phyloP scores from a whole-genome alignment of 2,329 filamentous ascomycete genomes.

The Colletotrichum tabaci region DNA sequence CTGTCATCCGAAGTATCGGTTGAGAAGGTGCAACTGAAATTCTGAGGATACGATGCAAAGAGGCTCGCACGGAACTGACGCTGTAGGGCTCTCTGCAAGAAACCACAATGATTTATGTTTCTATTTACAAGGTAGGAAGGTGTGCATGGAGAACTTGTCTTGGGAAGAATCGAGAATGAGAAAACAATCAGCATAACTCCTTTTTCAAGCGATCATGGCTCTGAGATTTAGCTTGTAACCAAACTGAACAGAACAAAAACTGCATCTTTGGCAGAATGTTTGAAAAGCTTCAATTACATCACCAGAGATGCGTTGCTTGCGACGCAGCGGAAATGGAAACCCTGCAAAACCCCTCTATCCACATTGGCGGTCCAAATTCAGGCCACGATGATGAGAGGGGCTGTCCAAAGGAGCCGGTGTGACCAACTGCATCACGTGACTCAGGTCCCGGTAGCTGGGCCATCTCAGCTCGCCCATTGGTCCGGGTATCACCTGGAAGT shows the following conservation, averaged over 20 bases:
- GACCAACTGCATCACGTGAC: conserved; percentile 34
- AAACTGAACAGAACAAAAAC: neutral
- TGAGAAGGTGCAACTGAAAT: neutral
- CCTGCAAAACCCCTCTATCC: conserved; percentile 30
- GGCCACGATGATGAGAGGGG: conserved; percentile 30
- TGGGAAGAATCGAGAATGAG: too few species aligned
- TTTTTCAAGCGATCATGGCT: too few species aligned
- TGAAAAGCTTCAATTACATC: neutral
- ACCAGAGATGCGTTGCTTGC: neutral
- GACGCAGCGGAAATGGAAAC: neutral
- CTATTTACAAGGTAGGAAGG: too few species aligned
- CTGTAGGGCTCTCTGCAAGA: too few species aligned
- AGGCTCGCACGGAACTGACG: too few species aligned
- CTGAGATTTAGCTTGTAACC: neutral
- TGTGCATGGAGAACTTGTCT: neutral
- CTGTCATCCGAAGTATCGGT: too few species aligned
- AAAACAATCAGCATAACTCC: too few species aligned
- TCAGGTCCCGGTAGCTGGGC: neutral
- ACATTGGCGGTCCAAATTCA: conserved; percentile 11
- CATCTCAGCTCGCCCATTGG: conserved; percentile 33
- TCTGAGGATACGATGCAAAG: too few species aligned
- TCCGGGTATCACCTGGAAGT: conserved; percentile 11
- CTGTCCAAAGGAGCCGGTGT: neutral
- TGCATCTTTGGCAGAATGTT: neutral
- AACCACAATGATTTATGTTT: too few species aligned